phyloP scores from a whole-genome alignment of 768 basidiomycete species.

The Tricholoma furcatifolium region DNA sequence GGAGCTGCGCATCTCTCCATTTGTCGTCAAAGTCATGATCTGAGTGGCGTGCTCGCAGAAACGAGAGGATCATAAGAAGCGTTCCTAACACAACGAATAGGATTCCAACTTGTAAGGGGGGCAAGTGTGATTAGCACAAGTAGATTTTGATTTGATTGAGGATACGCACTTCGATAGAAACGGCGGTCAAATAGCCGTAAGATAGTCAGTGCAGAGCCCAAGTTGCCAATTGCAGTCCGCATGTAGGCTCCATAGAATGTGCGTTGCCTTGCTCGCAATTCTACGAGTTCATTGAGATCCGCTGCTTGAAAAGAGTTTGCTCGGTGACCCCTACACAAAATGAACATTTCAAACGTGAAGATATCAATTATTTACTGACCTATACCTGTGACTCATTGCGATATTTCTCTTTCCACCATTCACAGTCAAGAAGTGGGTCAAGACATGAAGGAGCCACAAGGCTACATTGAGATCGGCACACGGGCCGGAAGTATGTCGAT shows the following conservation, averaged over 20 bases:
- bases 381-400: conserved; percentile 13
- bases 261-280: conserved; percentile 75
- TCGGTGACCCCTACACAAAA: conserved; percentile 39
- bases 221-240: conserved; percentile 69
- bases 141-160: not conserved
- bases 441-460: not conserved
- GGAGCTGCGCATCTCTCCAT: conserved; percentile 30
- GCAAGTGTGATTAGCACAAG: not conserved
- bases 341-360: not conserved
- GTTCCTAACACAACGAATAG: conserved; percentile 62
- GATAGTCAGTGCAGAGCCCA: conserved; percentile 73
- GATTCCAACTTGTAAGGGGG: conserved; percentile 48
- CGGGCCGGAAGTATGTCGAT: not conserved
- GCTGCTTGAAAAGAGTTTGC: conserved; percentile 49
- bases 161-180: conserved; percentile 67
- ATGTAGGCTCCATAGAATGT: conserved; percentile 85
- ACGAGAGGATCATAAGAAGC: conserved; percentile 57
- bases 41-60: conserved; percentile 62
- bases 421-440: not conserved
- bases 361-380: conserved; percentile 1
- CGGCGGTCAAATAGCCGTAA: conserved; percentile 75
- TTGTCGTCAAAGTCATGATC: conserved; percentile 77
- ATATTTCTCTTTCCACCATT: not conserved
- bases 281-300: conserved; percentile 62
- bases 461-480: not conserved